These are phyloP conservation scores for Eremochloa ophiuroides DNA, from an alignment of 176 grass and related monocot species.

Conservation along the genomic window DNA sequence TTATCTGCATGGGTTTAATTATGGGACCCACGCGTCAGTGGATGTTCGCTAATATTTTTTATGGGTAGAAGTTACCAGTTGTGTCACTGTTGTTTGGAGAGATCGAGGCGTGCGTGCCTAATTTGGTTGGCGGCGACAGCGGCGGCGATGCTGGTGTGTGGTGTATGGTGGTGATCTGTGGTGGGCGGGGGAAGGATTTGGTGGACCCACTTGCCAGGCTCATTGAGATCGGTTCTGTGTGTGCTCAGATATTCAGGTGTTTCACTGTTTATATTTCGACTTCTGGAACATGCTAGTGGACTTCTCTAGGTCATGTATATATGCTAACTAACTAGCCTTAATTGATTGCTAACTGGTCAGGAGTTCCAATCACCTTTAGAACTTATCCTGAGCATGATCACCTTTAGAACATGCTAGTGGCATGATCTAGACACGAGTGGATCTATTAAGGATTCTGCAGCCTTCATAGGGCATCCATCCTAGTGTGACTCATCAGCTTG, in stretches of 20 bases:
- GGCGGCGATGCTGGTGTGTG: neutral
- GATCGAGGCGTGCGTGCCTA: neutral
- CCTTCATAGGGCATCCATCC: neutral
- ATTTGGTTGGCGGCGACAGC: neutral
- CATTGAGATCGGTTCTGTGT: neutral
- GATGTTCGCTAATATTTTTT: neutral
- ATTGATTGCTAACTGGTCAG: neutral
- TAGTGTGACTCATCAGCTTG: neutral
- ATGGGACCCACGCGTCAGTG: neutral
- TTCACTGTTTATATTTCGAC: neutral
- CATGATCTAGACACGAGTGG: constrained; percentile 9
- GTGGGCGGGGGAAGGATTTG: neutral
- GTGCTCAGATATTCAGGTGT: neutral
- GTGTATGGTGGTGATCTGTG: too few relatives aligned
- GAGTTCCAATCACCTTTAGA: neutral
- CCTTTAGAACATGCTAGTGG: neutral
- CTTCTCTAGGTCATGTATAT: neutral
- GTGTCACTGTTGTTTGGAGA: neutral
- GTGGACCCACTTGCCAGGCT: neutral
- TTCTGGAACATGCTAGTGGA: neutral
- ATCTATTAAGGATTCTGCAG: neutral
- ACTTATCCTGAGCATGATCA: too few relatives aligned
- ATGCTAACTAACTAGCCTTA: neutral
- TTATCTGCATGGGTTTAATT: constrained; percentile 19
- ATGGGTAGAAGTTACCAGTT: neutral